Percentiles rank a stretch among this genome's conserved stretches.
Conservation (phyloP, 306 rosid species). For the Cucurbita pepo region DNA sequence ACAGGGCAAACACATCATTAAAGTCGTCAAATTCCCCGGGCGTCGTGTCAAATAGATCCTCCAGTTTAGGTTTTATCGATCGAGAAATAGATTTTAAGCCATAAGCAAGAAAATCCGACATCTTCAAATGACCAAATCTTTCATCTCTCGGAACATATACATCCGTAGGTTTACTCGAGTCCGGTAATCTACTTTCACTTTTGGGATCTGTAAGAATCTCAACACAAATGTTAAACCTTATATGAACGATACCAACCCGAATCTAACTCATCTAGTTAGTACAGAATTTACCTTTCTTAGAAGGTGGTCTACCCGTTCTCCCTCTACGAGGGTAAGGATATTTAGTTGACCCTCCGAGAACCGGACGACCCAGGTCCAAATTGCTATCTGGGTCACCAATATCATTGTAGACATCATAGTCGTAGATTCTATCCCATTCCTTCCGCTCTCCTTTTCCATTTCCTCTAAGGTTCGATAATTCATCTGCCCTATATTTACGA, state of each 20-base stretch:
- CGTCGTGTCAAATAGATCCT: constrained; percentile 25
- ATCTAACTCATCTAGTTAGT: no score
- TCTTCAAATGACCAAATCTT: constrained; percentile 43
- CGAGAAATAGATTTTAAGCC: constrained; percentile 27
- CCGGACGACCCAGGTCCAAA: constrained; percentile 26
- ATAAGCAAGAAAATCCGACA: constrained; percentile 40
- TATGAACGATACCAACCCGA: no score
- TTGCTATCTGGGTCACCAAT: constrained; percentile 37
- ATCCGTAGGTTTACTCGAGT: constrained; percentile 15
- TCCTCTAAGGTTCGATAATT: constrained; percentile 41
- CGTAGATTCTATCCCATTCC: constrained; percentile 48
- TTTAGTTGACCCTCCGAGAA: constrained; percentile 44
- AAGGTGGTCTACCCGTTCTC: constrained; percentile 47
- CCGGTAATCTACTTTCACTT: constrained; percentile 22
- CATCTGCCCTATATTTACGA: constrained; percentile 26
- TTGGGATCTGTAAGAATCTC: constrained; percentile 11
- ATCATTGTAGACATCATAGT: constrained; percentile 64
- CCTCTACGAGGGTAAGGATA: constrained; percentile 73
- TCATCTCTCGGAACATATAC: constrained; percentile 58
- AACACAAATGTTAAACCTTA: no score
- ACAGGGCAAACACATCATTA: constrained; percentile 27
- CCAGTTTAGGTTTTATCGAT: constrained; percentile 31
- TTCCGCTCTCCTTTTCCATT: constrained; percentile 33
- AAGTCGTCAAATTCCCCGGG: constrained; percentile 36
- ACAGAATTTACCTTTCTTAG: constrained; percentile 22